Evolutionary conservation across 106 monocot genomes (phyloP), one percentile per base, ranked within the genome.

Genomic region (Dendrobium nobile): DNA sequence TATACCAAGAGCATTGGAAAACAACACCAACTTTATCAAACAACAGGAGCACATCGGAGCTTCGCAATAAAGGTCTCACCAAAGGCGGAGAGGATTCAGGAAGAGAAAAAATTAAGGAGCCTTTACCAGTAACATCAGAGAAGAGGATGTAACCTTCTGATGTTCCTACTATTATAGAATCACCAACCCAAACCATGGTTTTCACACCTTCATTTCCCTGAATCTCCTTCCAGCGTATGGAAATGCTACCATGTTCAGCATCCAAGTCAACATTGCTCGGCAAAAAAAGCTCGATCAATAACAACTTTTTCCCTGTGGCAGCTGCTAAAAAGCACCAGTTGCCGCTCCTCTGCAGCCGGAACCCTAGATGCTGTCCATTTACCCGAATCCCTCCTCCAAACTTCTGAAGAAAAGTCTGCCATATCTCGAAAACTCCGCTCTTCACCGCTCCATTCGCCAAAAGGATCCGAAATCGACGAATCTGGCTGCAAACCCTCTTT

Each of bases 11-110:
- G 74, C 67, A 79, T 95, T 88, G 17, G 88, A n/a, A 83, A 65
- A 95, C 68, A 19, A 99, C 84, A 54, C 95, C 98, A 26, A 99
- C 90, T 84, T 99, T 99, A 81, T 99, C 98, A 37, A 95, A 88
- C 83, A 95, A 73, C 78, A 99, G 68, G 54, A 99, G 84, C 79
- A 93, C 85, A 77, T 95, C 87, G 76, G 89, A 88, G 58, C 88
- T 89, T 67, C 81, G 81, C 64, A 72, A 76, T 73, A 99, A 72
- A 68, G 84, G 59, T 77, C 80, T 89, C 87, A 93, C 58, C 79
- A 51, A 82, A 20, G 98, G 95, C 24, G 85, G 86, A 7, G 93
- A 93, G 61, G 87, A 93, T 72, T 91, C 93, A 4, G 99, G 99
- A 59, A 99, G 91, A 16, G 87, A 91, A 82, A 99, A 99, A 41